Percentiles rank a stretch among this genome's conserved stretches.
phyloP scores from a whole-genome alignment of 116 monocot genomes.

The Trichopus zeylanicus region DNA sequence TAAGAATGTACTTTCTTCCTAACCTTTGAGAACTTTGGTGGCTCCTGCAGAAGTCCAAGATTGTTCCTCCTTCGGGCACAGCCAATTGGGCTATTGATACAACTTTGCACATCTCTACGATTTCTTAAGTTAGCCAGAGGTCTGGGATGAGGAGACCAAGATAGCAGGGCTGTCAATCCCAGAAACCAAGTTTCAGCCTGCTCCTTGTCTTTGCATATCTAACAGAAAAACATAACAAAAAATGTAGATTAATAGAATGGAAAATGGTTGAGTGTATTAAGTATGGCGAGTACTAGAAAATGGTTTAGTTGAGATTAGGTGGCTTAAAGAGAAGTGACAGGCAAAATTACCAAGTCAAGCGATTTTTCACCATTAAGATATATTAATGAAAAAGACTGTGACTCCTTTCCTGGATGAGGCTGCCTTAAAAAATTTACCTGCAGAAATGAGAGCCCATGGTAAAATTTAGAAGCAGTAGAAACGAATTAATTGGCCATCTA shows the following conservation, averaged over 20 bases:
- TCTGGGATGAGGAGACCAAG: slow-evolving; percentile 23
- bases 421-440: too few relatives aligned
- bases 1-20: neutral
- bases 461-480: neutral
- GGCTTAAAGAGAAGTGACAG: too few relatives aligned
- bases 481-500: too few relatives aligned
- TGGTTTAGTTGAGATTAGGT: too few relatives aligned
- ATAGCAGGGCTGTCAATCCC: slow-evolving; percentile 53
- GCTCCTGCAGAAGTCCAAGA: slow-evolving; percentile 21
- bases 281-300: too few relatives aligned
- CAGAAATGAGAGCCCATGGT: neutral
- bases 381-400: slow-evolving; percentile 65
- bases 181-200: slow-evolving; percentile 76
- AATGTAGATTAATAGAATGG: neutral
- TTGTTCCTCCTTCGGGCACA: slow-evolving; percentile 33
- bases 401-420: slow-evolving; percentile 48
- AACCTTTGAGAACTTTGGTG: slow-evolving; percentile 46
- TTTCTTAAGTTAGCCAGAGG: slow-evolving; percentile 22
- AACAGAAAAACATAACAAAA: neutral
- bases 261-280: neutral
- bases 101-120: slow-evolving; percentile 26
- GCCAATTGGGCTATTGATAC: slow-evolving; percentile 44
- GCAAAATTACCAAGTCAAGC: slow-evolving; percentile 56
- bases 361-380: slow-evolving; percentile 66
- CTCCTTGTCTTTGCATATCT: slow-evolving; percentile 87